Evolutionary conservation across 2,329 filamentous ascomycete genomes (phyloP), one percentile per base, ranked within the genome.

Genomic region (Aspergillus felis): DNA sequence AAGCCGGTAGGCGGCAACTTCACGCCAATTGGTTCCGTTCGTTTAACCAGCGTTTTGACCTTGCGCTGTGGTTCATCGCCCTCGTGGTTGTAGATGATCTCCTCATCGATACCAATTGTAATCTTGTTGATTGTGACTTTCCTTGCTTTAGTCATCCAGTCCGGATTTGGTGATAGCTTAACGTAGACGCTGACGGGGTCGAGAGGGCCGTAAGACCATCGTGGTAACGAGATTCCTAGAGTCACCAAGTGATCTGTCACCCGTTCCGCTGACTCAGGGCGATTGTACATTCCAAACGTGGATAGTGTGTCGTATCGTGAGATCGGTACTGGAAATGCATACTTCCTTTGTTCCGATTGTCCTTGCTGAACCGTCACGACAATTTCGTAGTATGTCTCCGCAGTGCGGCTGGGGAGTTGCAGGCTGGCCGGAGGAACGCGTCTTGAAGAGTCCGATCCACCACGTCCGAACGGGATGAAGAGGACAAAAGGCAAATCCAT

Each of bases 241-340:
- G 91, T 95, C 59, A 97, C 91, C 55, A 97, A 79, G 74, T 96
- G 94, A 77, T 97, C 94, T 53, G 89, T 86, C 32, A 92, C 90
- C 59, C 87, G 85, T 68, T 95, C 89, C 56, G 91, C 91, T 58
- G 89, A 89, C 74, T 97, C 93, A 17, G 92, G 93, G 55, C 92
- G 88, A 77, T 97, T 97, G 80, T 97, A 99, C 94, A 97, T 97
- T 76, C 94, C 94, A 78, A 99, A 99, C 1, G 94, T 97, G 46
- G 92, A 97, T 51, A 99, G 81, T 1, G 93, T 99, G 74, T 99
- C 94, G 78, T 97, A 99, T 71, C 94, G 84, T 64, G 91, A 87
- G 66, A 99, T 85, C 1, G 93, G 93, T 42, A 97, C 89, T 1
- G 94, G 91, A 66, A 97, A 97, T 4, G 87, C 81, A 75, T 95